Evolutionary conservation across 805 yeast genomes (phyloP).

Genomic region (Lipomyces chichibuensis): DNA sequence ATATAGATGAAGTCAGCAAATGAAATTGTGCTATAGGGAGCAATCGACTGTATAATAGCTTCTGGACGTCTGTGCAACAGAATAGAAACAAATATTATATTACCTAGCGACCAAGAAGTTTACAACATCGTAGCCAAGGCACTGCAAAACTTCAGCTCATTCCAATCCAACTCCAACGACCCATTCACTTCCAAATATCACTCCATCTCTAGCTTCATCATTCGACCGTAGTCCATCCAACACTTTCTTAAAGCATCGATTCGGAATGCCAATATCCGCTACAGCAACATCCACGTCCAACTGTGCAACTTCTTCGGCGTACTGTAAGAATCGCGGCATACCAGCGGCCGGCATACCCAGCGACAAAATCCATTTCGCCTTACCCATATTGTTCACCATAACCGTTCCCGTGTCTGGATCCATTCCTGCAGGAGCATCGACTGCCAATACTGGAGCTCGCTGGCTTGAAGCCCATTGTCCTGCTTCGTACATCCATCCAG

Average conservation of each 20-base stretch:
- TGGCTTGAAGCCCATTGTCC: constrained; percentile 69
- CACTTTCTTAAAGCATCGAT: constrained; percentile 27
- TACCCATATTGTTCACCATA: constrained; percentile 40
- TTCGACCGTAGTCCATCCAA: constrained; percentile 13
- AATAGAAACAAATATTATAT: too few species aligned
- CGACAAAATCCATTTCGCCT: constrained; percentile 41
- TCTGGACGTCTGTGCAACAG: not conserved
- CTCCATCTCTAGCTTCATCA: constrained; percentile 25
- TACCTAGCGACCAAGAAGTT: not conserved
- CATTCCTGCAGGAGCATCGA: constrained; percentile 81
- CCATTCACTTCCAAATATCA: constrained; percentile 37
- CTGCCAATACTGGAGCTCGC: constrained; percentile 56
- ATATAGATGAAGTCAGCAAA: not conserved
- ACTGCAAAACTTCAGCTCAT: not conserved
- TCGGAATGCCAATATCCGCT: constrained; percentile 37
- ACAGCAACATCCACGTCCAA: constrained; percentile 24
- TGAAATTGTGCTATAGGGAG: not conserved
- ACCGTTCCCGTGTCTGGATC: constrained; percentile 79
- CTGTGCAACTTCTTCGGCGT: constrained; percentile 20
- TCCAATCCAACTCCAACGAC: constrained; percentile 19
- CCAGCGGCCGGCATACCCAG: constrained; percentile 41
- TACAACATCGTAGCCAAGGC: not conserved
- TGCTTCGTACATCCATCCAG: constrained; percentile 44
- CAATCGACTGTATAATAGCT: not conserved
- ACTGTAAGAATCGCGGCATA: constrained; percentile 26